Evolutionary conservation across 495 filamentous ascomycete species (phyloP).

Genomic region (Aspergillus saccharolyticus): DNA sequence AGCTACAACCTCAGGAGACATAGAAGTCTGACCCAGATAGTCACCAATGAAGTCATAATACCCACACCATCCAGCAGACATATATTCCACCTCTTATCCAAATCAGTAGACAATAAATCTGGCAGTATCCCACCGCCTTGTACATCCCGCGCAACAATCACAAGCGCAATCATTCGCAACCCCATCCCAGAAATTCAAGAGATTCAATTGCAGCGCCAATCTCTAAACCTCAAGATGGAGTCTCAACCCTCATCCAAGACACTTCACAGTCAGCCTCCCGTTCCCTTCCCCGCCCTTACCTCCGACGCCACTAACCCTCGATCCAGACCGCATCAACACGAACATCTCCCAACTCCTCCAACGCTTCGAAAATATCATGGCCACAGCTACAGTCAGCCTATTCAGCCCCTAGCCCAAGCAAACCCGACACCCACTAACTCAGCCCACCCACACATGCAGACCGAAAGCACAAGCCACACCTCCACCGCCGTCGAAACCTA

Average conservation of each 20-base stretch:
- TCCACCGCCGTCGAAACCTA: constrained; percentile 54
- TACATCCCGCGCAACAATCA: not conserved
- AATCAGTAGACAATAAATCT: not conserved
- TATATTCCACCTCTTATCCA: not conserved
- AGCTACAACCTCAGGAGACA: too few species aligned
- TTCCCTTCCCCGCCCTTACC: not conserved
- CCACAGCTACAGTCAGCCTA: constrained; percentile 49
- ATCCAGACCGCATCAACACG: constrained; percentile 49
- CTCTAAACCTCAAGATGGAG: constrained; percentile 30
- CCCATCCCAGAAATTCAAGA: constrained; percentile 8
- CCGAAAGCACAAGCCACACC: constrained; percentile 33
- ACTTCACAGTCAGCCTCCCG: constrained; percentile 30
- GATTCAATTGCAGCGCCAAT: constrained; percentile 1
- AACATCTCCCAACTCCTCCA: constrained; percentile 53
- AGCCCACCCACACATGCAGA: constrained; percentile 20
- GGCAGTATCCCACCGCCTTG: not conserved
- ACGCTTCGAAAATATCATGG: constrained; percentile 59
- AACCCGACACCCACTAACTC: not conserved
- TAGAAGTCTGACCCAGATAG: too few species aligned
- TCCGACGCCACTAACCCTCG: constrained; percentile 10
- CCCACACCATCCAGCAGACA: too few species aligned
- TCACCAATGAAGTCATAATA: too few species aligned
- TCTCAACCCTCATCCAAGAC: constrained; percentile 34
- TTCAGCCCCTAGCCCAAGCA: not conserved
- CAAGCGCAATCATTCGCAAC: constrained; percentile 16